Conservation (phyloP, 1,284 basidiomycete genomes). For the Ganoderma leucocontextum region DNA sequence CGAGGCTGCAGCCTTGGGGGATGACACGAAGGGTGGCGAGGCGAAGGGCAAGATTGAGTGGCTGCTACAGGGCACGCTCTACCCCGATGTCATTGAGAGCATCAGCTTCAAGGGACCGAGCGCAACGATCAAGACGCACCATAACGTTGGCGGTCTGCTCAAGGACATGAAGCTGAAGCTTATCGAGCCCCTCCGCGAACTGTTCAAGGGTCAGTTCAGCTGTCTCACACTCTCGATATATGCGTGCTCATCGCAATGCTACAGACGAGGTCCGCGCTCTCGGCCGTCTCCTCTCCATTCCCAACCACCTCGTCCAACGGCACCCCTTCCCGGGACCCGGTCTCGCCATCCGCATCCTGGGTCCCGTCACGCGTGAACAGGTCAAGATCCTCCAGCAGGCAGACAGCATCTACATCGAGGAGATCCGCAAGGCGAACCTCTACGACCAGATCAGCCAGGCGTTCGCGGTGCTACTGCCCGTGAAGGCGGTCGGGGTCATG, state of each 20-base stretch:
- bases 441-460: constrained; percentile 98
- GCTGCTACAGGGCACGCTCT: constrained; percentile 98
- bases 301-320: constrained; percentile 91
- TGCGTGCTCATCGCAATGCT: constrained; percentile 12
- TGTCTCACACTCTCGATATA: not conserved
- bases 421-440: constrained; percentile 91
- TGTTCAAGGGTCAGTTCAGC: constrained; percentile 88
- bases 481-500: constrained; percentile 97
- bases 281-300: constrained; percentile 91
- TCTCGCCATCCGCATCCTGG: constrained; percentile 98
- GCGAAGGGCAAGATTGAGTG: constrained; percentile 95
- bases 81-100: constrained; percentile 99
- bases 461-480: constrained; percentile 96
- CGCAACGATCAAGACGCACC: constrained; percentile 99
- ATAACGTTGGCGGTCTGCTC: constrained; percentile 97
- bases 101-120: constrained; percentile 99
- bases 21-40: constrained; percentile 71
- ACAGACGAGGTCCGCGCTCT: constrained; percentile 96
- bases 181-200: constrained; percentile 96
- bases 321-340: constrained; percentile 99
- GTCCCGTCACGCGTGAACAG: constrained; percentile 92
- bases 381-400: constrained; percentile 95
- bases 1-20: constrained; percentile 85
- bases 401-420: constrained; percentile 97
- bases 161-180: constrained; percentile 99